Evolutionary conservation across 1,284 basidiomycete species (phyloP).

Genomic region (Moesziomyces sp.): DNA sequence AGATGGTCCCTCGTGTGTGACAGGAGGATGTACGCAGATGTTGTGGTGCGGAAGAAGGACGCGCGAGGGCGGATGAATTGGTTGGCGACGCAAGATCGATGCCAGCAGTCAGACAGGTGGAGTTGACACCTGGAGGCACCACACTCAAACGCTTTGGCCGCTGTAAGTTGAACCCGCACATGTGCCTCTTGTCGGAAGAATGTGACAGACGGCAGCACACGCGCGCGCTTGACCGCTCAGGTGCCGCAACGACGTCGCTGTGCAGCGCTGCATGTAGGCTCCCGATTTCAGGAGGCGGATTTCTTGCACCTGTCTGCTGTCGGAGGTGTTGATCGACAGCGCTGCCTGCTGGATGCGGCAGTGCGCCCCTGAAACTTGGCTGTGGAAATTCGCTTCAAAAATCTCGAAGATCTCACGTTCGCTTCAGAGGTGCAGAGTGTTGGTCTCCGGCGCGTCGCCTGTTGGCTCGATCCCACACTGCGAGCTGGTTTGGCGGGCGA

Average conservation of each 20-base stretch:
- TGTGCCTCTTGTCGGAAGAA: constrained; percentile 23
- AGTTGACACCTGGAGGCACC: background rate
- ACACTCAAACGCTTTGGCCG: no score
- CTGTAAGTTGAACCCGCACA: background rate
- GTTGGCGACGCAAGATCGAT: background rate
- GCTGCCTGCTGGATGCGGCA: background rate
- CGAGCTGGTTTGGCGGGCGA: no score
- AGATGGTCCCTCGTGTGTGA: background rate
- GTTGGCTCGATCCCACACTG: no score
- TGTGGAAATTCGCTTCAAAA: constrained; percentile 10
- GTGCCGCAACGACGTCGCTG: background rate
- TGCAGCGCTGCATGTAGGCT: no score
- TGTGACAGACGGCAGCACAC: constrained; percentile 7
- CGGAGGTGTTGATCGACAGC: constrained; percentile 35
- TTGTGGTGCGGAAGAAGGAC: background rate
- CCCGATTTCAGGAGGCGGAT: background rate
- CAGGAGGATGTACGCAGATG: background rate
- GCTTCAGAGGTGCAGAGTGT: constrained; percentile 16
- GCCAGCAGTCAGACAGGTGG: background rate
- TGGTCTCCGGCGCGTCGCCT: constrained; percentile 13
- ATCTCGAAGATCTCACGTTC: no score
- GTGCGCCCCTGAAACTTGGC: constrained; percentile 1
- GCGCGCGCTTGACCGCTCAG: constrained; percentile 9
- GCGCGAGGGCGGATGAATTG: background rate
- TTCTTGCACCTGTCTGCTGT: background rate